A percentile compares a stretch with the other conserved stretches of the same genome.
Conservation (phyloP, 2,329 filamentous ascomycete genomes). For the Apiospora kogelbergensis region DNA sequence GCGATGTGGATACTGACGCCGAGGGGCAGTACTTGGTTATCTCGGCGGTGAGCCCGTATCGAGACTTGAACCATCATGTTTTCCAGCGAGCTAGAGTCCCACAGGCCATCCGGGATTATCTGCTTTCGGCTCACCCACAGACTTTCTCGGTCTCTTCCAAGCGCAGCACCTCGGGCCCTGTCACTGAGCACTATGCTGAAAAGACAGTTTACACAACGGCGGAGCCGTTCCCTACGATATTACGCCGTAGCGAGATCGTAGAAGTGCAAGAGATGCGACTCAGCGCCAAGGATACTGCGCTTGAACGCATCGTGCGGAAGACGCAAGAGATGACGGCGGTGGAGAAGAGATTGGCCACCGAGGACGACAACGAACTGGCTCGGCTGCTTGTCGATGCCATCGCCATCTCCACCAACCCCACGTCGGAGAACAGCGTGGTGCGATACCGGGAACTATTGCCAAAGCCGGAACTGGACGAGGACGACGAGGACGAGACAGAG, state of each 20-base stretch:
- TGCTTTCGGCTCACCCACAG: conserved; percentile 75
- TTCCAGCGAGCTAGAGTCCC: conserved; percentile 87
- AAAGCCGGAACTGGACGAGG: conserved; percentile 42
- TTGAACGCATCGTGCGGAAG: conserved; percentile 89
- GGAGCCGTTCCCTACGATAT: conserved; percentile 87
- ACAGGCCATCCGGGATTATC: conserved; percentile 80
- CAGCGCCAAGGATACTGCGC: conserved; percentile 77
- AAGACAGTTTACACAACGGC: conserved; percentile 83
- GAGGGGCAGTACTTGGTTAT: conserved; percentile 91
- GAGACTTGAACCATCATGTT: conserved; percentile 78
- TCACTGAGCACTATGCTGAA: conserved; percentile 74
- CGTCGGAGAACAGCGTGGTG: conserved; percentile 74
- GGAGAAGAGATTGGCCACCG: conserved; percentile 71
- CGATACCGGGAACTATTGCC: conserved; percentile 76
- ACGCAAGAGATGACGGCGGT: conserved; percentile 79
- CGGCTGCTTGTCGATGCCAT: conserved; percentile 73
- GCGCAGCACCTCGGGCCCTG: conserved; percentile 66
- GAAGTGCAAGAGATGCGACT: conserved; percentile 65
- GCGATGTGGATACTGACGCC: conserved; percentile 70
- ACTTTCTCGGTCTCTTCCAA: conserved; percentile 76
- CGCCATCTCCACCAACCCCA: conserved; percentile 71
- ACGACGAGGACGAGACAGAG: conserved; percentile 46
- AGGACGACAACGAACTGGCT: conserved; percentile 70
- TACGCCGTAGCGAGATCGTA: conserved; percentile 83
- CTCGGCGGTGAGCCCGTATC: conserved; percentile 76